A percentile compares a stretch with the other conserved stretches of the same genome.
phyloP scores from a whole-genome alignment of 805 yeast species.

The Yamadazyma insecticola region DNA sequence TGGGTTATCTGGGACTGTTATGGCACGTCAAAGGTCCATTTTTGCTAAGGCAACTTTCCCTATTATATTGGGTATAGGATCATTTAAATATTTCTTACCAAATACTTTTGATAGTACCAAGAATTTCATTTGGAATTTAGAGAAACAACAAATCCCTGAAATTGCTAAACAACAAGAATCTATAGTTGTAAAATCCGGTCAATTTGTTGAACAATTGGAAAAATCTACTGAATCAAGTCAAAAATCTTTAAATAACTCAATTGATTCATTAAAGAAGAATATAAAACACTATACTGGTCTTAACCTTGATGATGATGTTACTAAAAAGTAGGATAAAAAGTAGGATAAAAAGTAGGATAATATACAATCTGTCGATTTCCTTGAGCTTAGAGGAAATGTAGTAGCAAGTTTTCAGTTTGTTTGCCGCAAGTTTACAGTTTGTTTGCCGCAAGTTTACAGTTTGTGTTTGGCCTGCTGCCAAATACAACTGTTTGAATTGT shows the following conservation, averaged over 20 bases:
- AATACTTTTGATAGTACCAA: slow-evolving; percentile 61
- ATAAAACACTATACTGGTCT: slow-evolving; percentile 62
- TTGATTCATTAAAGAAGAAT: slow-evolving; percentile 36
- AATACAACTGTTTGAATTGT: no score
- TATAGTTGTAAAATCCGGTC: slow-evolving; percentile 42
- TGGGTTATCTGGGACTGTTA: slow-evolving; percentile 64
- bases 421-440: no score
- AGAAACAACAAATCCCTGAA: slow-evolving; percentile 55
- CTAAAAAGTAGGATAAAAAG: slow-evolving; percentile 35
- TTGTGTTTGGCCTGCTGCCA: no score
- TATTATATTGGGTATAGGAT: slow-evolving; percentile 51
- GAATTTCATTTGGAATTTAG: slow-evolving; percentile 54
- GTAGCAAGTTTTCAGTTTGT: no score
- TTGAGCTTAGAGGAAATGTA: no score
- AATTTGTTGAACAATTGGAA: slow-evolving; percentile 41
- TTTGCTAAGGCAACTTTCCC: slow-evolving; percentile 56
- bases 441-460: no score
- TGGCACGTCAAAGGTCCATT: slow-evolving; percentile 63
- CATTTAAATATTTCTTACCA: slow-evolving; percentile 71
- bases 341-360: no score
- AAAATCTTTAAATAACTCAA: slow-evolving; percentile 29
- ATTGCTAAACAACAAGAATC: slow-evolving; percentile 59
- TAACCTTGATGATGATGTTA: slow-evolving; percentile 57
- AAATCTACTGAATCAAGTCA: slow-evolving; percentile 36
- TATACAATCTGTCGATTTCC: no score